Evolutionary conservation across 352 stramenopile genomes (phyloP).

Genomic region (Phytophthora sp.): DNA sequence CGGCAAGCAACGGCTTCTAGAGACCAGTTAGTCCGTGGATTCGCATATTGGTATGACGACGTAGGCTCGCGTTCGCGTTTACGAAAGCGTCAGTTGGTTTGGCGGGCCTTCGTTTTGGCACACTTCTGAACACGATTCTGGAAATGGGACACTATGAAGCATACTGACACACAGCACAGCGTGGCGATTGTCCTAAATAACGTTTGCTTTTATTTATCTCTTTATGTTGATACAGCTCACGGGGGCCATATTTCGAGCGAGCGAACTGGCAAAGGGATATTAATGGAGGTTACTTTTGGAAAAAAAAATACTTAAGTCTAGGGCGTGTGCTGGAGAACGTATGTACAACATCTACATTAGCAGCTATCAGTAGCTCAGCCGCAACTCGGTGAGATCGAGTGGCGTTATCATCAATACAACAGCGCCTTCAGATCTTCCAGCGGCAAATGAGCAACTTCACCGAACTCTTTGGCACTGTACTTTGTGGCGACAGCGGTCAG

Average conservation of each 20-base stretch:
- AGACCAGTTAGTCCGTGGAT: not conserved
- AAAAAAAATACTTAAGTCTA: conserved; percentile 41
- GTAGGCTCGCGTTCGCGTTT: not conserved
- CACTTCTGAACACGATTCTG: conserved; percentile 14
- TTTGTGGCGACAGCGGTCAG: conserved; percentile 53
- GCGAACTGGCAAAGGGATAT: not conserved
- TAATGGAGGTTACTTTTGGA: conserved; percentile 31
- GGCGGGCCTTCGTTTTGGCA: too few relatives aligned
- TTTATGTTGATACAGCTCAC: not conserved
- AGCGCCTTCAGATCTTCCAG: conserved; percentile 42
- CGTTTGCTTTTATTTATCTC: conserved; percentile 4
- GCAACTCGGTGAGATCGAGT: too few relatives aligned
- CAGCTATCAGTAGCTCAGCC: conserved; percentile 16
- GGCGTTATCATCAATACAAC: conserved; percentile 40
- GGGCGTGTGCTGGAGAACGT: conserved; percentile 3
- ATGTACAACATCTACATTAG: conserved; percentile 41
- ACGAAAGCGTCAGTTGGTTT: too few relatives aligned
- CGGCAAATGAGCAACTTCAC: conserved; percentile 43
- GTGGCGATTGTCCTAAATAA: conserved; percentile 23
- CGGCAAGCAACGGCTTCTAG: conserved; percentile 77
- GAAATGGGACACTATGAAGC: not conserved
- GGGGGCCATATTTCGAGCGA: too few relatives aligned
- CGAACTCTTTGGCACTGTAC: conserved; percentile 45
- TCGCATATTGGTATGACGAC: not conserved
- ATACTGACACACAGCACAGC: not conserved